Base-by-base conservation (phyloP, 257 asterid species). In the Leptodermis oblonga region DNA sequence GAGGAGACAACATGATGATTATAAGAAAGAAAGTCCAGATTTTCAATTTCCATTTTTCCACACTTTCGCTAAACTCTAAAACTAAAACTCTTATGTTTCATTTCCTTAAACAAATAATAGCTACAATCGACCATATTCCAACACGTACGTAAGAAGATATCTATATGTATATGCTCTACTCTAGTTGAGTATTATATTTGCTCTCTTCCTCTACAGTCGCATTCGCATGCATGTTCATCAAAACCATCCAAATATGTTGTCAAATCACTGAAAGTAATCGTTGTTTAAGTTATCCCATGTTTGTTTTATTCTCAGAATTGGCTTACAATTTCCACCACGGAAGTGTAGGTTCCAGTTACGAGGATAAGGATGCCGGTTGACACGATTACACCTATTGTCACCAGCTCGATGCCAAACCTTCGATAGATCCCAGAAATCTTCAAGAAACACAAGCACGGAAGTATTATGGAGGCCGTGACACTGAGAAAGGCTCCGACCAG, bases 371-470 rank as follows among this genome's bases (percentile, higher is more conserved):
- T 48, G 13, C 95, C 96, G 23, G 78, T 13, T 18, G 77, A 74
- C 68, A 85, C 82, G 67, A 88, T 83, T 18, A 85, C 82, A 73
- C 69, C 74, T 37, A 90, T 25, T 36, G 64, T 5, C 22, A 81
- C 6, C 17, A 74, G 10, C 52, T 88, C 89, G 5, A 76, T 3
- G 54, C 88, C 84, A 36, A 81, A 64, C 58, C 76, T 78, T 18
- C 41, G 56, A 45, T 80, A 73, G 69, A 70, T 73, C 13, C 94
- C 85, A 1, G 96, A 85, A 17, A 90, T 85, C 88, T 83, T 90
- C 83, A 86, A 74, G 86, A 68, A 92, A 81, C 97, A 92, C 79
- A 88, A 48, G 75, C 97, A 85, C 0, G 98, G 98, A 22, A 92
- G 72, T 22, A 88, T 77, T 7, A 86, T 30, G n/a, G 95, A 90